Conservation (phyloP, 2,329 filamentous ascomycete genomes). For the Trichophyton equinum region DNA sequence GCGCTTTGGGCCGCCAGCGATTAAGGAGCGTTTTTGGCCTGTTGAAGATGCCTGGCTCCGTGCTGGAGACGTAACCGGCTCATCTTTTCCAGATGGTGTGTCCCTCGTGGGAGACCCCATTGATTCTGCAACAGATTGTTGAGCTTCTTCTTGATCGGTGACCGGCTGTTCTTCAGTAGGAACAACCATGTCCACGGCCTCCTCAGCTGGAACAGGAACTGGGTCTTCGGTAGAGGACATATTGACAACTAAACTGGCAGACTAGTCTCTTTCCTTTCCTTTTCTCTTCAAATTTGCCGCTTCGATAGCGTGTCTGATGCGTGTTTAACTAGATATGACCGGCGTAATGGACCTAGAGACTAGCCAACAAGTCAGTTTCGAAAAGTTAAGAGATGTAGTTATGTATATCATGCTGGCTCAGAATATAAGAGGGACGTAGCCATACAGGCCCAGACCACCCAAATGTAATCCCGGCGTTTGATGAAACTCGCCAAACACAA, state of each 20-base stretch:
- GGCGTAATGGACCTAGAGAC: background rate
- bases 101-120: constrained; percentile 20
- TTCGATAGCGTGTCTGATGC: background rate
- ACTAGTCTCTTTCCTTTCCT: background rate
- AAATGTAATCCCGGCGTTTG: background rate
- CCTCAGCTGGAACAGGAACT: constrained; percentile 21
- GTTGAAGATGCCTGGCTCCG: constrained; percentile 9
- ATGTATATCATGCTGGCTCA: background rate
- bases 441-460: background rate
- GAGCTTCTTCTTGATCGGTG: background rate
- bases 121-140: background rate
- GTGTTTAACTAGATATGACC: background rate
- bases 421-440: background rate
- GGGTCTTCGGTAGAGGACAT: constrained; percentile 23
- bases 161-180: background rate
- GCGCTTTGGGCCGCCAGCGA: constrained; percentile 26
- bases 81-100: constrained; percentile 9
- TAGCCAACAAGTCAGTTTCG: background rate
- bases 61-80: background rate
- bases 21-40: constrained; percentile 24
- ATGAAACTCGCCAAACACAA: background rate
- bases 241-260: background rate
- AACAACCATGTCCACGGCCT: background rate
- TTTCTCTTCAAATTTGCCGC: too few relatives aligned
- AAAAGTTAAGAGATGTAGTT: background rate